Base-by-base conservation (phyloP, 495 filamentous ascomycete species). In the Podospora sp. region DNA sequence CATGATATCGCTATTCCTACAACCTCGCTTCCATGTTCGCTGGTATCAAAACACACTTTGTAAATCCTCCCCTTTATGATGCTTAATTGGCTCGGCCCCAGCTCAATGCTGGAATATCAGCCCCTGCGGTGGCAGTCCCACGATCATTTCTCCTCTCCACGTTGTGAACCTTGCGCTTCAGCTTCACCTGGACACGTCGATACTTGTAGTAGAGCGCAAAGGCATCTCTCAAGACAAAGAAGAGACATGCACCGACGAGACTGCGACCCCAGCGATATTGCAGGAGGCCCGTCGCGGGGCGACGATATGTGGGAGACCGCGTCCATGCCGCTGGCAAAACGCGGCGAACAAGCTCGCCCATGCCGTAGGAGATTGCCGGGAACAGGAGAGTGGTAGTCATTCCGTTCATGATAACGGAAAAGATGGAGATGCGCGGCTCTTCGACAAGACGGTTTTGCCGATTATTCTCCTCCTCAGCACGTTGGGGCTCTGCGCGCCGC, bases 231-330 rank as follows among this genome's bases (percentile, higher is more conserved):
- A 93, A 73, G 22, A 93, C 85, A 55, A 94, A 88, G 69, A 91
- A 93, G 53, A 92, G 80, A 75, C 91, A 94, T 0, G 92, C 92
- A 14, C 92, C 92, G 6, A 91, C 83, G 2, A 95, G 81, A 69
- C 90, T 95, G 59, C 92, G 84, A 8, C 91, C 92, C 89, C 92
- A 95, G 25, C 85, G 82, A 52, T 85, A 81, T 72, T 94, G 91
- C 27, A 96, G 78, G 22, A 94, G 79, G 0, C 92, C 89, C 8
- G 83, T 78, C 0, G 58, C 61, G n/a, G 55, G 14, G 18, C 52
- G 16, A 21, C n/a, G 59, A 6, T 33, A 60, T 18, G 24, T n/a
- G 4, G 80, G 82, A 0, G 81, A 77, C 0, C 82, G 81, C 6
- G 86, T 87, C 86, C 89, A 92, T 5, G 88, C 78, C 57, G 77